A percentile compares a stretch with the other conserved stretches of the same genome.
phyloP scores from a whole-genome alignment of 1,139 yeast genomes.

The Diutina rugosa region DNA sequence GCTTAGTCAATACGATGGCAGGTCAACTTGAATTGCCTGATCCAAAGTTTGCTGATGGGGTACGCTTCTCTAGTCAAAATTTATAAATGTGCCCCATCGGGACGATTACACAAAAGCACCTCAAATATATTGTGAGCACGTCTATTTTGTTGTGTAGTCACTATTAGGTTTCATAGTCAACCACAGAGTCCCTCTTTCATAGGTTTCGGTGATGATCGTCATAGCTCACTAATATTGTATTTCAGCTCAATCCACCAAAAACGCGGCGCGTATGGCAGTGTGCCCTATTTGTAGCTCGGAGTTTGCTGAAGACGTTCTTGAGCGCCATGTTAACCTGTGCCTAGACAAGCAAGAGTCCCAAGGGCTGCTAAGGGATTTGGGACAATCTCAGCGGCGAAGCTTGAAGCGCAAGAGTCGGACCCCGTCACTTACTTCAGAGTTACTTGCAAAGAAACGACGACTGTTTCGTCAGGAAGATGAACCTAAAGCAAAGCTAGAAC shows the following conservation, averaged over 20 bases:
- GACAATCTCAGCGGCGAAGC: not conserved
- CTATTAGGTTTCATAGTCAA: not conserved
- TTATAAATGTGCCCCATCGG: too few relatives aligned
- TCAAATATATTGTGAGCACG: too few relatives aligned
- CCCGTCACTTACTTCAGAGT: not conserved
- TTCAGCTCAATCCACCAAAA: not conserved
- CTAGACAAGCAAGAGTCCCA: not conserved
- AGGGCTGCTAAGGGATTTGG: not conserved
- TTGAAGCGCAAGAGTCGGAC: not conserved
- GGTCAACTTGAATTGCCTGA: not conserved
- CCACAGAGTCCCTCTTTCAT: not conserved
- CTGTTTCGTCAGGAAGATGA: not conserved
- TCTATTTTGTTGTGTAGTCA: too few relatives aligned
- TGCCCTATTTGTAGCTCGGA: not conserved
- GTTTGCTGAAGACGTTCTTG: not conserved
- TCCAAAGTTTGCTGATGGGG: too few relatives aligned
- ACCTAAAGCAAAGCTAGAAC: not conserved
- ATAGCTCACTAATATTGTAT: not conserved
- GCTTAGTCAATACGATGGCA: not conserved
- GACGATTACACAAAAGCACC: too few relatives aligned
- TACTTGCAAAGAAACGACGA: not conserved
- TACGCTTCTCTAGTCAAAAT: too few relatives aligned
- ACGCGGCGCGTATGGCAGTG: not conserved
- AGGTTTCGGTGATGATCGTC: not conserved
- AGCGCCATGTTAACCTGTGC: conserved; percentile 2